phyloP scores from a whole-genome alignment of 345 rosid species.

The Diplotaxis tenuifolia region DNA sequence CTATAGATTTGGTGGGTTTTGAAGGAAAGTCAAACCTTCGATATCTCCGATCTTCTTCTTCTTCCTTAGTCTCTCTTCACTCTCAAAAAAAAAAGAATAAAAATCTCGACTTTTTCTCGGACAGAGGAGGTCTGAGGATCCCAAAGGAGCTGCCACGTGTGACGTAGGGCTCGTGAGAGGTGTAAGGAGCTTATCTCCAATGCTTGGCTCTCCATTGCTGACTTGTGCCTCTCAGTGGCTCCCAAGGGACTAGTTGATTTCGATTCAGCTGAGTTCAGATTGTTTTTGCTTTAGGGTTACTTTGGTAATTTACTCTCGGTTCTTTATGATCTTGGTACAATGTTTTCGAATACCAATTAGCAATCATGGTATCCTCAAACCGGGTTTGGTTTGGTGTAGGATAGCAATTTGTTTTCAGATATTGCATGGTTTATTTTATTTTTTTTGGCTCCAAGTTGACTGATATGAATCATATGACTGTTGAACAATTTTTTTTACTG shows the following conservation, averaged over 20 bases:
- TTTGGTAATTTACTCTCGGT: slow-evolving; percentile 11
- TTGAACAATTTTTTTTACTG: no score
- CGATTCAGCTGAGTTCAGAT: neutral
- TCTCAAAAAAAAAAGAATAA: neutral
- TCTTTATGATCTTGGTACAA: neutral
- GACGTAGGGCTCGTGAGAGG: slow-evolving; percentile 21
- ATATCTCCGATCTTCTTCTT: slow-evolving; percentile 16
- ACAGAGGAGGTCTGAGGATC: neutral
- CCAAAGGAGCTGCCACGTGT: slow-evolving; percentile 22
- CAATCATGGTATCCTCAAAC: neutral
- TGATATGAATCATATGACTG: neutral
- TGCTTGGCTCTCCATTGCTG: slow-evolving; percentile 34
- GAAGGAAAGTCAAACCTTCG: slow-evolving; percentile 6
- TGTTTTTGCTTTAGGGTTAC: slow-evolving; percentile 7
- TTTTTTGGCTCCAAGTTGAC: neutral
- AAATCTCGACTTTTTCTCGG: neutral
- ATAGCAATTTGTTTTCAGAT: neutral
- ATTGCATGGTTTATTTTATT: neutral
- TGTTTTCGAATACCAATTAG: neutral
- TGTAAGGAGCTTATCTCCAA: slow-evolving; percentile 29
- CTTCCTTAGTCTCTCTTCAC: slow-evolving; percentile 1
- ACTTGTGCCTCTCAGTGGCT: slow-evolving; percentile 19
- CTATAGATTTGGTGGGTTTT: neutral
- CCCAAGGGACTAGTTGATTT: neutral
- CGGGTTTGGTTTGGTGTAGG: neutral